A percentile compares a stretch with the other conserved stretches of the same genome.
Evolutionary conservation across 2,329 filamentous ascomycete species (phyloP).

Genomic region (Cladophialophora chaetospira): DNA sequence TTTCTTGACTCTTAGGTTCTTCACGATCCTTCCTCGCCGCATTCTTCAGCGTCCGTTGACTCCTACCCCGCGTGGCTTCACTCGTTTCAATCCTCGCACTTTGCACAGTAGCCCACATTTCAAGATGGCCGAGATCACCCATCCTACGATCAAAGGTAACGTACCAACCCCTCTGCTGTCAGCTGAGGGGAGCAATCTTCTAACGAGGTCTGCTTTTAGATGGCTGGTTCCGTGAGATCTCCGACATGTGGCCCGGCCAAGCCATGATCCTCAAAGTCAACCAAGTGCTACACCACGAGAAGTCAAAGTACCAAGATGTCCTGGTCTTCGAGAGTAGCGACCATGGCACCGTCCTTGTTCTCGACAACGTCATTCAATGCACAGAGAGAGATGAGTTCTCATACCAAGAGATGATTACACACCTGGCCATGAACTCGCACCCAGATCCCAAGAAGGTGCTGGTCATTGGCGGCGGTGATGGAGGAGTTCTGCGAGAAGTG

Average conservation of each 20-base stretch:
- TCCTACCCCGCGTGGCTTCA: constrained; percentile 18
- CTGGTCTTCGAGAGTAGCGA: constrained; percentile 98
- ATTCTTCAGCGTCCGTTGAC: constrained; percentile 6
- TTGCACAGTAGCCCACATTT: neutral
- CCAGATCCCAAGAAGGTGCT: constrained; percentile 97
- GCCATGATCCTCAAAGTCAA: constrained; percentile 98
- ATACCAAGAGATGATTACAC: constrained; percentile 98
- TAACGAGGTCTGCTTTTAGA: constrained; percentile 57
- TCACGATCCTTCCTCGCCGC: constrained; percentile 1
- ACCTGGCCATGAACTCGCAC: constrained; percentile 97
- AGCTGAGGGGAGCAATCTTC: neutral
- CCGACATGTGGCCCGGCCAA: constrained; percentile 98
- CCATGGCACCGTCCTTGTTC: constrained; percentile 91
- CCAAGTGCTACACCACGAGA: constrained; percentile 97
- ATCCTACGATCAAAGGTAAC: constrained; percentile 75
- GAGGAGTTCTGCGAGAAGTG: constrained; percentile 94
- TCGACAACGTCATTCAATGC: constrained; percentile 99
- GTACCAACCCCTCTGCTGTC: constrained; percentile 13
- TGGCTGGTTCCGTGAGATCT: constrained; percentile 99
- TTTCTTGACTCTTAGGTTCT: neutral
- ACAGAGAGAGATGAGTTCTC: constrained; percentile 99
- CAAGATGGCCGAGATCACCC: constrained; percentile 68
- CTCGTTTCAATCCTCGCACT: constrained; percentile 11
- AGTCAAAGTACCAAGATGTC: constrained; percentile 98
- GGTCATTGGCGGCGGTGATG: constrained; percentile 96